phyloP scores from a whole-genome alignment of 306 rosid species.

The Amphicarpaea edgeworthii region DNA sequence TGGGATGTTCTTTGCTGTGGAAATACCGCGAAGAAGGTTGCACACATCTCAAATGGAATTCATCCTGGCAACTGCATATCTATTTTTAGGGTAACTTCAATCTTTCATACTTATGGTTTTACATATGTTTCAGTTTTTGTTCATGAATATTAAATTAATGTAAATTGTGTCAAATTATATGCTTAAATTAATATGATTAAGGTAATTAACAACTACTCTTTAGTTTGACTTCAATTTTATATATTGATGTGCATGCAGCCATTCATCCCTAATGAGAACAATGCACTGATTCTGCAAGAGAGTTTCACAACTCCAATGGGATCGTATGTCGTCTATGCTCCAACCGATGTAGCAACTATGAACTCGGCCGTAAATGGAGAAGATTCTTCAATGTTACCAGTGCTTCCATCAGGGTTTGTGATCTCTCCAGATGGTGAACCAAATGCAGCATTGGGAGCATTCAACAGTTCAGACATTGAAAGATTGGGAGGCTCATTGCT shows the following conservation, averaged over 20 bases:
- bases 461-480: neutral
- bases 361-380: slow-evolving; percentile 42
- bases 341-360: slow-evolving; percentile 49
- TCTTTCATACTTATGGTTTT: neutral
- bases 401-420: slow-evolving; percentile 79
- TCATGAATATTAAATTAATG: too few species aligned
- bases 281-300: slow-evolving; percentile 70
- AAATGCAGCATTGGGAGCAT: neutral
- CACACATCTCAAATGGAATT: slow-evolving; percentile 58
- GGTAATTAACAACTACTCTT: too few species aligned
- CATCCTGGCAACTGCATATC: slow-evolving; percentile 60
- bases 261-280: slow-evolving; percentile 50
- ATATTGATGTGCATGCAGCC: too few species aligned
- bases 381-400: slow-evolving; percentile 50
- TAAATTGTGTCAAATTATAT: too few species aligned
- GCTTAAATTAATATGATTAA: neutral
- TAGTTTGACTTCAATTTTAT: too few species aligned
- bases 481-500: slow-evolving; percentile 59
- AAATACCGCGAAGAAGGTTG: slow-evolving; percentile 51
- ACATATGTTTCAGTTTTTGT: too few species aligned
- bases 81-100: slow-evolving; percentile 58
- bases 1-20: slow-evolving; percentile 72
- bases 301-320: slow-evolving; percentile 58
- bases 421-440: slow-evolving; percentile 51
- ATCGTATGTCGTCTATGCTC: slow-evolving; percentile 62